Conservation (phyloP, 306 rosid genomes). For the Prinsepia uniflora region DNA sequence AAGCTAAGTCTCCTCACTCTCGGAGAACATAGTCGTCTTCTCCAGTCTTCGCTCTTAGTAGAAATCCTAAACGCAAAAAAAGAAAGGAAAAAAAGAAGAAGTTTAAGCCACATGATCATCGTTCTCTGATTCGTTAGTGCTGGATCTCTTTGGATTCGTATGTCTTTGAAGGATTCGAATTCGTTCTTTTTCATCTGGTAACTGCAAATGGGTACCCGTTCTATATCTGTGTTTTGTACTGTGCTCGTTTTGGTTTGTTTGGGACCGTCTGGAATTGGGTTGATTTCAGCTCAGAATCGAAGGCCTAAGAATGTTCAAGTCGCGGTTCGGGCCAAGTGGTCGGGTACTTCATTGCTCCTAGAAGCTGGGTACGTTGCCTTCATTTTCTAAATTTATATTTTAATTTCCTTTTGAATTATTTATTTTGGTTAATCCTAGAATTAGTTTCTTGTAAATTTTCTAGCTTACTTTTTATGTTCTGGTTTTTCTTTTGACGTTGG, state of each 20-base stretch:
- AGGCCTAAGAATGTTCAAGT: constrained; percentile 75
- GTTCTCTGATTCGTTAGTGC: constrained; percentile 28
- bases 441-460: not conserved
- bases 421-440: not conserved
- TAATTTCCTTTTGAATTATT: not conserved
- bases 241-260: constrained; percentile 36
- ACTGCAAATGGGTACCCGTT: constrained; percentile 39
- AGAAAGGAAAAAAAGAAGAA: not conserved
- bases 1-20: not conserved
- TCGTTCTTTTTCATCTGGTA: not conserved
- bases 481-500: no score
- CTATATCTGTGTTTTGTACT: constrained; percentile 38
- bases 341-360: constrained; percentile 76
- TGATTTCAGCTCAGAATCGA: constrained; percentile 36
- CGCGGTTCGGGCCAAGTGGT: constrained; percentile 78
- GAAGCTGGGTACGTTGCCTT: constrained; percentile 73
- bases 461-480: not conserved
- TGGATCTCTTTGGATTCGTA: constrained; percentile 17
- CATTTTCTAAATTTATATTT: not conserved
- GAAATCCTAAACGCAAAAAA: not conserved
- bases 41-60: constrained; percentile 12
- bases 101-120: constrained; percentile 3
- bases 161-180: constrained; percentile 16
- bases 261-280: constrained; percentile 30
- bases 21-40: not conserved